phyloP scores from a whole-genome alignment of 768 basidiomycete species.

The Rhizopogon sp. region DNA sequence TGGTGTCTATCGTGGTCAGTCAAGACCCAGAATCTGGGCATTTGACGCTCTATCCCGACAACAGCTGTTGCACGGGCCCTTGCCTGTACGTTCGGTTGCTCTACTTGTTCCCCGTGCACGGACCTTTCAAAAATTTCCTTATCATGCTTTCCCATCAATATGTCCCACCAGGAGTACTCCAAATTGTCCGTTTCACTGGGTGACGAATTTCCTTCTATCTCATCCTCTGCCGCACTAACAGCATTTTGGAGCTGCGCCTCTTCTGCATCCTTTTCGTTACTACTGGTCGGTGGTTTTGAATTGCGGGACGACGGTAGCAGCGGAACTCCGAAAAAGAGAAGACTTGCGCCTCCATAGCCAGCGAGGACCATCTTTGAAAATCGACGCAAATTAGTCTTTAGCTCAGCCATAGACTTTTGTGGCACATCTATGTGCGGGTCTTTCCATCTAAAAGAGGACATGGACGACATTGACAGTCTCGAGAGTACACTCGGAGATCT shows the following conservation, averaged over 20 bases:
- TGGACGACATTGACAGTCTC: slow-evolving; percentile 21
- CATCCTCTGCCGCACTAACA: slow-evolving; percentile 67
- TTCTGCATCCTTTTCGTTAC: slow-evolving; percentile 45
- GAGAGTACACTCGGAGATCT: slow-evolving; percentile 24
- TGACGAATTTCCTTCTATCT: slow-evolving; percentile 40
- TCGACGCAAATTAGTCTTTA: slow-evolving; percentile 68
- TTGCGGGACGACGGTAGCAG: slow-evolving; percentile 20
- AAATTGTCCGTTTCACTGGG: slow-evolving; percentile 18
- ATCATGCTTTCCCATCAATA: slow-evolving; percentile 75
- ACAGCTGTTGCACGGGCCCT: slow-evolving; percentile 55
- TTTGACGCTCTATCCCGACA: slow-evolving; percentile 60
- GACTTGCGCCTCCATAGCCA: slow-evolving; percentile 77
- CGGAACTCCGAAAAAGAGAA: slow-evolving; percentile 76
- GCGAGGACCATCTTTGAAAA: slow-evolving; percentile 81
- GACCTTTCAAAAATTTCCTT: slow-evolving; percentile 77
- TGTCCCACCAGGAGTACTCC: slow-evolving; percentile 79
- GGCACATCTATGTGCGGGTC: slow-evolving; percentile 18
- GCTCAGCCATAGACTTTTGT: slow-evolving; percentile 37
- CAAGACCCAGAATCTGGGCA: slow-evolving; percentile 84
- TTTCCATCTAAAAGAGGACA: slow-evolving; percentile 19
- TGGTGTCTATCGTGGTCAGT: slow-evolving; percentile 73
- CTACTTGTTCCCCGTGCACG: slow-evolving; percentile 22
- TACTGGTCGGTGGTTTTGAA: slow-evolving; percentile 20
- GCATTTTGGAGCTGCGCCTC: slow-evolving; percentile 60
- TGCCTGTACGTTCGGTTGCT: slow-evolving; percentile 20